These are phyloP conservation scores for Talaromyces sp. DNA, from an alignment of 2,329 filamentous ascomycete species.

Conservation along the genomic window DNA sequence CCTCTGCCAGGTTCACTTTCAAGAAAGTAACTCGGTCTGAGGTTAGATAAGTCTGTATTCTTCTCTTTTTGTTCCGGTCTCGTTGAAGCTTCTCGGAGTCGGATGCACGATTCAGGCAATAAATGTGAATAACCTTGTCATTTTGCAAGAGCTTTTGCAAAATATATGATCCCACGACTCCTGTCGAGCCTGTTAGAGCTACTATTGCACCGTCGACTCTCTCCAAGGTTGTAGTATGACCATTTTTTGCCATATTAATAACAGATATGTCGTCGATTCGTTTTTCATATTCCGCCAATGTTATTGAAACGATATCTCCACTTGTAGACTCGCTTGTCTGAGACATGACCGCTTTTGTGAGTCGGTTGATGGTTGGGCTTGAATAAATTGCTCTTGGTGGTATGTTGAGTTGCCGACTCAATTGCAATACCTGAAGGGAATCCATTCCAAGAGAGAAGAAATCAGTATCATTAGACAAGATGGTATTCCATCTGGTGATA, in stretches of 20 bases:
- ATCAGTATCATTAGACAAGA: slow-evolving; percentile 6
- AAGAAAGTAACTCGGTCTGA: slow-evolving; percentile 11
- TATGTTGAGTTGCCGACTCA: slow-evolving; percentile 8
- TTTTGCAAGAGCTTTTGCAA: slow-evolving; percentile 1
- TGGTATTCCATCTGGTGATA: slow-evolving; percentile 5
- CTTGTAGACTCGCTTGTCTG: not conserved
- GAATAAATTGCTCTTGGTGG: not conserved
- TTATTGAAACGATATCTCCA: not conserved
- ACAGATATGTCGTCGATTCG: not conserved
- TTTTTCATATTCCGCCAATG: not conserved
- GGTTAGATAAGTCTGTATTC: not conserved
- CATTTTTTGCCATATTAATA: not conserved
- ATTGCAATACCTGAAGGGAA: slow-evolving; percentile 11
- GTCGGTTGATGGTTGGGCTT: not conserved
- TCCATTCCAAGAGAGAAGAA: slow-evolving; percentile 14
- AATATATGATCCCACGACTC: slow-evolving; percentile 11
- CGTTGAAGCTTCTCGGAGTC: not conserved
- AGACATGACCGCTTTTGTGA: slow-evolving; percentile 2
- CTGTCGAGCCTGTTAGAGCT: slow-evolving; percentile 10
- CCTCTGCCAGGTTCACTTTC: slow-evolving; percentile 1
- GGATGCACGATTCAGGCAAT: slow-evolving; percentile 9
- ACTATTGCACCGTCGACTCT: not conserved
- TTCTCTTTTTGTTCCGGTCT: slow-evolving; percentile 2
- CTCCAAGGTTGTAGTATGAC: not conserved
- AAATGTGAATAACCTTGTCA: not conserved